Percentiles rank a stretch among this genome's conserved stretches.
phyloP scores from a whole-genome alignment of 257 asterid species.

The Oldenlandia corymbosa region DNA sequence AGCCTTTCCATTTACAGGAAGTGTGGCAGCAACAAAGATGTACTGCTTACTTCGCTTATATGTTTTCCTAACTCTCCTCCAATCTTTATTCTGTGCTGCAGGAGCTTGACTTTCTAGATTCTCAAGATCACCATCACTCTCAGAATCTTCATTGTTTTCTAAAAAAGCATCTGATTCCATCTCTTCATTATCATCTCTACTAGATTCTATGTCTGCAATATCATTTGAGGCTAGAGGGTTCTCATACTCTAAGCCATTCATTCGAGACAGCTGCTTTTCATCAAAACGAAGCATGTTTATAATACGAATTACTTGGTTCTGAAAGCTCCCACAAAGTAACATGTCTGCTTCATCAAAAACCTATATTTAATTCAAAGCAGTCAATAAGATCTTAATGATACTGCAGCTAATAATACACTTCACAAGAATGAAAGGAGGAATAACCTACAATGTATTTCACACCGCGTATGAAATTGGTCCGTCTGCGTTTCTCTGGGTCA shows the following conservation, averaged over 20 bases:
- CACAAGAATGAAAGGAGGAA: not conserved
- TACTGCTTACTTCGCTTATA: slow-evolving; percentile 89
- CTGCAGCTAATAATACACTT: not conserved
- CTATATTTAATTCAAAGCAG: slow-evolving; percentile 27
- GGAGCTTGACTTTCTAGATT: slow-evolving; percentile 30
- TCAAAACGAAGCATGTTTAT: slow-evolving; percentile 89
- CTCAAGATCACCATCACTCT: slow-evolving; percentile 27
- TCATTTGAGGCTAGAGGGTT: slow-evolving; percentile 21
- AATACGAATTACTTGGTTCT: slow-evolving; percentile 86
- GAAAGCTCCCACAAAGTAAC: slow-evolving; percentile 91
- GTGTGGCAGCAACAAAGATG: slow-evolving; percentile 95
- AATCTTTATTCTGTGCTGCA: slow-evolving; percentile 46
- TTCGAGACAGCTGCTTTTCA: slow-evolving; percentile 73
- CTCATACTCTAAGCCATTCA: slow-evolving; percentile 28
- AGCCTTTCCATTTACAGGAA: slow-evolving; percentile 86
- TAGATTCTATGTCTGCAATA: slow-evolving; percentile 23
- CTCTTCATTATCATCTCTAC: slow-evolving; percentile 32
- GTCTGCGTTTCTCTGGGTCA: slow-evolving; percentile 50
- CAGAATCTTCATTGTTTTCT: slow-evolving; percentile 43
- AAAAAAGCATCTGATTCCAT: slow-evolving; percentile 30
- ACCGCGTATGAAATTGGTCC: slow-evolving; percentile 52
- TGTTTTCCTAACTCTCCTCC: slow-evolving; percentile 81
- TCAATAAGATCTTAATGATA: slow-evolving; percentile 12
- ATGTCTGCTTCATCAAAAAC: slow-evolving; percentile 98
- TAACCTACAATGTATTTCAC: slow-evolving; percentile 76